Conservation (phyloP, 2,329 filamentous ascomycete genomes). For the Trichoderma breve region DNA sequence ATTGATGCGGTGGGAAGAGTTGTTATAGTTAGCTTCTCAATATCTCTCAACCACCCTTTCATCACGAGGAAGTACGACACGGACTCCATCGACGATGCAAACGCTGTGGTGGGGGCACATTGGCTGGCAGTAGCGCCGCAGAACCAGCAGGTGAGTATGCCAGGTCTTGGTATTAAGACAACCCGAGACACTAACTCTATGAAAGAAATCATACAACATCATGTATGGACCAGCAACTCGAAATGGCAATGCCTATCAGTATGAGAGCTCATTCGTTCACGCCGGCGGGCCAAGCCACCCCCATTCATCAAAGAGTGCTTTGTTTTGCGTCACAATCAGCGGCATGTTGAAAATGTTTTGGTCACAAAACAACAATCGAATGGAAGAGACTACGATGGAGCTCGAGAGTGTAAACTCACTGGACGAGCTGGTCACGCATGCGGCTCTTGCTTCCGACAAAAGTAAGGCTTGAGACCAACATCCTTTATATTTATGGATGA, state of each 20-base stretch:
- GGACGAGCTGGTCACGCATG: constrained; percentile 77
- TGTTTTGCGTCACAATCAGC: constrained; percentile 73
- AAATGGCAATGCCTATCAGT: constrained; percentile 62
- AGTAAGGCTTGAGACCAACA: constrained; percentile 44
- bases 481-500: neutral
- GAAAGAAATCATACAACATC: constrained; percentile 45
- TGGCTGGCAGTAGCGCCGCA: constrained; percentile 69
- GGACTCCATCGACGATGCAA: constrained; percentile 72
- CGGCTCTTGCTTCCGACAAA: constrained; percentile 71
- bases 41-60: constrained; percentile 70
- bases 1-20: constrained; percentile 78
- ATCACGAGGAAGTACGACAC: constrained; percentile 59
- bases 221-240: constrained; percentile 63
- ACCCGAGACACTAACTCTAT: constrained; percentile 2
- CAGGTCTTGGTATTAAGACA: no score
- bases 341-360: constrained; percentile 75
- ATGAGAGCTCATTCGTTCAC: constrained; percentile 63
- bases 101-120: constrained; percentile 76
- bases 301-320: constrained; percentile 65
- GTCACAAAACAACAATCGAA: constrained; percentile 68
- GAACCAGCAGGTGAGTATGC: constrained; percentile 37
- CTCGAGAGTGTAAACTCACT: constrained; percentile 70
- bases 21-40: constrained; percentile 67
- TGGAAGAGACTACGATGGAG: constrained; percentile 71
- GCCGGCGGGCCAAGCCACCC: constrained; percentile 73